Evolutionary conservation across 441 rosid species (phyloP), one percentile per base, ranked within the genome.

Genomic region (Eutrema salsugineum): DNA sequence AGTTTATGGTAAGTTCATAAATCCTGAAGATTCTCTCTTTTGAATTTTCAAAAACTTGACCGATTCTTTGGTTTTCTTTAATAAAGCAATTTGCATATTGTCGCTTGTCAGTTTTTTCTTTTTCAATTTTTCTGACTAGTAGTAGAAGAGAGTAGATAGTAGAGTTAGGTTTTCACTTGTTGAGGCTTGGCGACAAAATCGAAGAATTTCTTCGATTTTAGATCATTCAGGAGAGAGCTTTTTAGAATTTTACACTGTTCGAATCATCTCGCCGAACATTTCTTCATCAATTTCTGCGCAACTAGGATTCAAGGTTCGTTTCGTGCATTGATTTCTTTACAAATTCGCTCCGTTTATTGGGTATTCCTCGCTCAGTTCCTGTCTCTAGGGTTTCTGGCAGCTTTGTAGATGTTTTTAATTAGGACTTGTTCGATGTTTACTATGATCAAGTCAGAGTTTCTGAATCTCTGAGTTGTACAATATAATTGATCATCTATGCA

Each of bases 1-100:
- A 62, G 70, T 70, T 78, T 56, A 79, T 73, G 78, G 85, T 59
- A 73, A 76, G 77, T 77, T 33, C 80, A 44, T 81, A 64, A 79
- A 49, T 78, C 44, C 67, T 50, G 11, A 60, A 67, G 77, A 57
- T 65, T 8, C 51, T 33, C 39, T 55, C 70, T 63, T 68, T 67
- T 39, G 47, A 72, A 20, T 35, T 50, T 17, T 8, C 15, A 30
- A n/a, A 28, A 12, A 24, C 20, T 62, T 33, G 5, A 22, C 8
- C 27, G 51, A 20, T 57, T 51, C 70, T 43, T 71, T 32, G 6
- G 40, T 47, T 32, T 68, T 60, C 71, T 78, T 70, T 63, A 68
- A 38, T 57, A 69, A 42, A 49, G 50, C 36, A 38, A 12, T 51
- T 35, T 24, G 42, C 39, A 0, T 65, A n/a, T 16, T 33, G 10